A percentile compares a stretch with the other conserved stretches of the same genome.
Conservation (phyloP, 192 early-diverging fungal species). For the Coemansia biformis region DNA sequence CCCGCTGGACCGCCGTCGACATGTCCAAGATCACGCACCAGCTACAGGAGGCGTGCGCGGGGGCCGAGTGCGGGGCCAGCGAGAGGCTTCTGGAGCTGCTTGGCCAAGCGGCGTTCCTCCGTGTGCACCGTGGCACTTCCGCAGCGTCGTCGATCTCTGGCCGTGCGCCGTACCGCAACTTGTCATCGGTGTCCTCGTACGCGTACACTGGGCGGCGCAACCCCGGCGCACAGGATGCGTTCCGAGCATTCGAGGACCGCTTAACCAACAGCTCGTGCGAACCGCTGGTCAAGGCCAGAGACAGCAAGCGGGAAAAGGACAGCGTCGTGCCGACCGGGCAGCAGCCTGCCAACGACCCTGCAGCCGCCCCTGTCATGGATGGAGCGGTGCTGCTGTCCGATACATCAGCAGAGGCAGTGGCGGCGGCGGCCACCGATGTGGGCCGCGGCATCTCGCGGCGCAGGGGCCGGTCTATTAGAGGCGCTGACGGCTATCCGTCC, state of each 20-base stretch:
- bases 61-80: constrained; percentile 3
- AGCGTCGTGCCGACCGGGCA: too few species aligned
- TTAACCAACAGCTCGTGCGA: constrained; percentile 25
- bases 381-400: too few species aligned
- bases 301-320: too few species aligned
- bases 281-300: constrained; percentile 16
- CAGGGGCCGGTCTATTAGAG: background rate
- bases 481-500: background rate
- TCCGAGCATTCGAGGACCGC: constrained; percentile 38
- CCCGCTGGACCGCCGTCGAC: constrained; percentile 36
- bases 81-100: constrained; percentile 33
- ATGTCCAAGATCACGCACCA: constrained; percentile 17
- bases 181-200: constrained; percentile 34
- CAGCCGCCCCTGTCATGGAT: too few species aligned
- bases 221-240: constrained; percentile 10
- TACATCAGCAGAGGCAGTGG: background rate
- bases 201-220: constrained; percentile 17
- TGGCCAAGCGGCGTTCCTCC: constrained; percentile 16
- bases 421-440: background rate
- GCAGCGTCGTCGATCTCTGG: background rate
- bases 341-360: too few species aligned
- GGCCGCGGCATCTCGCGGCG: background rate
- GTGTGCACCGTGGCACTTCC: constrained; percentile 26
- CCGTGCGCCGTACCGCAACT: constrained; percentile 18
- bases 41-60: constrained; percentile 10